Conservation (phyloP, 805 yeast species). For the Schwanniomyces vanrijiae region DNA sequence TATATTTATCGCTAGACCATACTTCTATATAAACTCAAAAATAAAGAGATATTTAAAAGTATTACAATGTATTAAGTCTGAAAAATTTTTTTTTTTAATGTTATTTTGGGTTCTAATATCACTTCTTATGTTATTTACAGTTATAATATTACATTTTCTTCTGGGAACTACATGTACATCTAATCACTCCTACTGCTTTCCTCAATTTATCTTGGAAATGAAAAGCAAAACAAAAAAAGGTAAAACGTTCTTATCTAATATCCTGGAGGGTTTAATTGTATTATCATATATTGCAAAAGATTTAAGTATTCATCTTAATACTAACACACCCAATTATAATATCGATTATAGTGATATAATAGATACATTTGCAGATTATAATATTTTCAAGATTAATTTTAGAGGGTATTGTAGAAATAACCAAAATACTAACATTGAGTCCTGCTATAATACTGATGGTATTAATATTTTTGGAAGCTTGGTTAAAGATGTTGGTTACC, state of each 20-base stretch:
- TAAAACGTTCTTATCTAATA: slow-evolving; percentile 25
- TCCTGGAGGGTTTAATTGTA: slow-evolving; percentile 44
- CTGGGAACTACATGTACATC: slow-evolving; percentile 30
- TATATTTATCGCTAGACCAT: no score
- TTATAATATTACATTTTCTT: neutral
- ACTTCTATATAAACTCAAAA: no score
- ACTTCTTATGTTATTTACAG: neutral
- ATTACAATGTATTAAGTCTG: neutral
- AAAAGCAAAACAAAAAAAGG: slow-evolving; percentile 37
- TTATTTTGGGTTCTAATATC: neutral
- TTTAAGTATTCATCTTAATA: slow-evolving; percentile 25
- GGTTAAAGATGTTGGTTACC: slow-evolving; percentile 51
- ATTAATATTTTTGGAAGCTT: slow-evolving; percentile 48
- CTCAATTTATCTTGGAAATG: slow-evolving; percentile 44
- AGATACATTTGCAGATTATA: slow-evolving; percentile 45
- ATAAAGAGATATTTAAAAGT: no score
- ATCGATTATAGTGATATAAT: slow-evolving; percentile 24
- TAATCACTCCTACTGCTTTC: slow-evolving; percentile 29
- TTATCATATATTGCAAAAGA: slow-evolving; percentile 48
- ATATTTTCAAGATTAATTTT: slow-evolving; percentile 43
- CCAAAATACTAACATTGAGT: slow-evolving; percentile 11
- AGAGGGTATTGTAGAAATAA: slow-evolving; percentile 50
- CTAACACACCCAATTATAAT: neutral
- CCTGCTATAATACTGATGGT: slow-evolving; percentile 40
- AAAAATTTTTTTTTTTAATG: neutral